Percentiles rank a stretch among this genome's conserved stretches.
Evolutionary conservation across 257 asterid species (phyloP).

Genomic region (Ocimum tenuiflorum): DNA sequence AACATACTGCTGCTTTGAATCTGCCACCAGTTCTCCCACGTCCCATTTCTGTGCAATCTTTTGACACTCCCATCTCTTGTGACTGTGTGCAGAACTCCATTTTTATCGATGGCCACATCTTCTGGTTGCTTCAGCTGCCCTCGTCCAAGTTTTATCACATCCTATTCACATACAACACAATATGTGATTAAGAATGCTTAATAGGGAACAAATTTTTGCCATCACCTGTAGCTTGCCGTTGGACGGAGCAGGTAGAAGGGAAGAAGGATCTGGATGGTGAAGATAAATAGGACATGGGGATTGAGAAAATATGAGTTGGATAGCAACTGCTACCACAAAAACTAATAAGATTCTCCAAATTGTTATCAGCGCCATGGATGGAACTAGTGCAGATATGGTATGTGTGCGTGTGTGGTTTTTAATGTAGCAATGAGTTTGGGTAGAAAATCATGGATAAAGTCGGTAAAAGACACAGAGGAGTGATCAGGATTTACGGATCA

Average conservation of each 20-base stretch:
- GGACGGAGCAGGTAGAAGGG: constrained; percentile 24
- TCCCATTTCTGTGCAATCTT: constrained; percentile 46
- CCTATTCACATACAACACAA: constrained; percentile 20
- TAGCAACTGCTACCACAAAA: constrained; percentile 30
- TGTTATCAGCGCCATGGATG: constrained; percentile 15
- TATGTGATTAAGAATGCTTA: neutral
- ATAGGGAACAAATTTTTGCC: no score
- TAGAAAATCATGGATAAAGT: no score
- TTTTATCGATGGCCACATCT: constrained; percentile 41
- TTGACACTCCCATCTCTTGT: constrained; percentile 64
- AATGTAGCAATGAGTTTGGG: no score
- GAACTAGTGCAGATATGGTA: no score
- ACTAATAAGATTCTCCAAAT: constrained; percentile 23
- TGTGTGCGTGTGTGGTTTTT: no score
- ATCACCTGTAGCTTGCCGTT: constrained; percentile 52
- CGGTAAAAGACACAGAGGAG: no score
- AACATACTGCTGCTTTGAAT: constrained; percentile 24
- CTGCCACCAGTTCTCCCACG: constrained; percentile 51
- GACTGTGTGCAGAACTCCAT: constrained; percentile 45
- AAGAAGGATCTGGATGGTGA: constrained; percentile 29
- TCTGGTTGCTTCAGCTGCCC: constrained; percentile 50
- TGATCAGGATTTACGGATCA: no score
- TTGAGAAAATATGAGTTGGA: constrained; percentile 32
- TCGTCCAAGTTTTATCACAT: constrained; percentile 56
- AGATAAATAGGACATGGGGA: constrained; percentile 30